Conservation (phyloP, 345 rosid species). For the Syzygium aromaticum region DNA sequence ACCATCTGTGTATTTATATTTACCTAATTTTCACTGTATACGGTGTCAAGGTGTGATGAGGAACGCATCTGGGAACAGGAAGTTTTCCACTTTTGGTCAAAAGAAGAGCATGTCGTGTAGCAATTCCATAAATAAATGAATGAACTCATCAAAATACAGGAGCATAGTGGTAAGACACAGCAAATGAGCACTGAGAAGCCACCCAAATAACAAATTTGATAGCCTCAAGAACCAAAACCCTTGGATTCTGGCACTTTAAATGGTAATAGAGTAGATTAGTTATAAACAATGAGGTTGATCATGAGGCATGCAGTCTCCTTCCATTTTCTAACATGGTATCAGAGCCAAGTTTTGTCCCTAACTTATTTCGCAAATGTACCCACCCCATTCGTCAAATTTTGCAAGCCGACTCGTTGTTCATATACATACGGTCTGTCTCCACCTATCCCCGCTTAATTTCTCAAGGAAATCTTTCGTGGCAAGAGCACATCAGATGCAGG, state of each 20-base stretch:
- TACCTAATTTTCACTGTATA: neutral
- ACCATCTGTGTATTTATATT: neutral
- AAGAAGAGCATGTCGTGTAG: neutral
- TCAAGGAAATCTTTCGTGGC: neutral
- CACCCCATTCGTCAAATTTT: neutral
- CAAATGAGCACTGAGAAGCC: neutral
- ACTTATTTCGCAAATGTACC: too few species aligned
- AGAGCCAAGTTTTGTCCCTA: neutral
- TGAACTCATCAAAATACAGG: neutral
- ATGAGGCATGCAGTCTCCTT: neutral
- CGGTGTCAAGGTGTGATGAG: neutral
- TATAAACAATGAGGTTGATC: neutral
- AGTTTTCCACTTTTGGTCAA: neutral
- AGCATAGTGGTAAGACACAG: neutral
- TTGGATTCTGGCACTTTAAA: neutral
- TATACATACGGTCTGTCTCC: rapidly evolving
- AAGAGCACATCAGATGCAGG: neutral
- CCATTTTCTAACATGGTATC: neutral
- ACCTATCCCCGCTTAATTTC: neutral
- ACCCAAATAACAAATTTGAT: neutral
- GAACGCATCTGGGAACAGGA: neutral
- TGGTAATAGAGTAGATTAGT: neutral
- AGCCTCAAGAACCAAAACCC: neutral
- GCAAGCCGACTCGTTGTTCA: rapidly evolving
- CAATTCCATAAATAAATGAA: neutral